Conservation (phyloP, 2,329 filamentous ascomycete species). For the Dothideomycetes sp. region DNA sequence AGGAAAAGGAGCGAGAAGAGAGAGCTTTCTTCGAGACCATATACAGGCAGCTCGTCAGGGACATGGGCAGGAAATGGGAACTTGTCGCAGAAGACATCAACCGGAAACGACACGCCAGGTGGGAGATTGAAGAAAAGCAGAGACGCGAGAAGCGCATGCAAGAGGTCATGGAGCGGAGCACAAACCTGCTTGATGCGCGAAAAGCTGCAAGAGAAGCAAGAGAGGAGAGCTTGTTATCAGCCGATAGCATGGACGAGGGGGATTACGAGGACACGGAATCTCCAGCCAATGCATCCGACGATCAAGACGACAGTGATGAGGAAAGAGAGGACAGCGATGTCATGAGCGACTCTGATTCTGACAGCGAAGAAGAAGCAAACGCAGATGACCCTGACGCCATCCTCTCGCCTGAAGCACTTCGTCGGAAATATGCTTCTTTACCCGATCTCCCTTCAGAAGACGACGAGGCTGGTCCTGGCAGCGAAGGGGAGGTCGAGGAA, state of each 20-base stretch:
- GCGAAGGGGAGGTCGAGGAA: conserved; percentile 19
- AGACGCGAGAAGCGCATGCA: conserved; percentile 54
- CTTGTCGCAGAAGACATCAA: conserved; percentile 48
- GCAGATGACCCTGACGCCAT: conserved; percentile 48
- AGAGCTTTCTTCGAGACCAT: conserved; percentile 49
- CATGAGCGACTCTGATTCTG: conserved; percentile 52
- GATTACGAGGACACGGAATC: conserved; percentile 35
- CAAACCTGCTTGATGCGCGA: conserved; percentile 56
- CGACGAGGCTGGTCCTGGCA: conserved; percentile 15
- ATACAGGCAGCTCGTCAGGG: conserved; percentile 63
- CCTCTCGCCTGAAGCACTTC: conserved; percentile 58
- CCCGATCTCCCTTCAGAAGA: conserved; percentile 30
- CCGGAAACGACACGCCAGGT: conserved; percentile 42
- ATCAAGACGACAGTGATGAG: conserved; percentile 26
- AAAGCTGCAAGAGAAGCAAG: conserved; percentile 17
- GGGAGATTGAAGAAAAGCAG: conserved; percentile 50
- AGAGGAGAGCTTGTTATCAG: conserved; percentile 5
- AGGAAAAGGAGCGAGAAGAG: conserved; percentile 74
- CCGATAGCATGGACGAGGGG: conserved; percentile 27
- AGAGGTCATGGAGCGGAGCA: conserved; percentile 61
- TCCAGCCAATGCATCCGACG: conserved; percentile 12
- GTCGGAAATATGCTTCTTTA: conserved; percentile 57
- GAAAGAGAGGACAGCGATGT: conserved; percentile 35
- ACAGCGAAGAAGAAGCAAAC: conserved; percentile 44
- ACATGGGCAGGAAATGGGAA: conserved; percentile 51